These are phyloP conservation scores for Cicer yamashitae DNA, from an alignment of 306 rosid genomes.

Conservation along the genomic window DNA sequence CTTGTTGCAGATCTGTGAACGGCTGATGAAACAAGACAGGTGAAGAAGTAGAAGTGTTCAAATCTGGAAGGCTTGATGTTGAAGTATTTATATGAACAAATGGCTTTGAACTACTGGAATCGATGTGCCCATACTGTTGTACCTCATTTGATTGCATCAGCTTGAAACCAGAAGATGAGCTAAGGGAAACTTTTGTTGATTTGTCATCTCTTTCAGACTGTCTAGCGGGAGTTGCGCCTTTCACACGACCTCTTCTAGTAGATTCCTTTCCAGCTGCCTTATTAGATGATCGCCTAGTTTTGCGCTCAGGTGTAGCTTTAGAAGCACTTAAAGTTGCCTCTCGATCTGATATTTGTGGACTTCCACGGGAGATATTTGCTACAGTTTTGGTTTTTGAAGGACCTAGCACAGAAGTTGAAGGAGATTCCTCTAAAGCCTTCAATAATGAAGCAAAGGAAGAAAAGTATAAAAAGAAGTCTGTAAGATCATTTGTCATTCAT, in stretches of 20 bases:
- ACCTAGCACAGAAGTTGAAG: constrained; percentile 55
- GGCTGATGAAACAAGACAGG: constrained; percentile 87
- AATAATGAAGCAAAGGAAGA: constrained; percentile 37
- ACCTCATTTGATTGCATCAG: constrained; percentile 75
- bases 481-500: constrained; percentile 35
- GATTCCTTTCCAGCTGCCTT: constrained; percentile 74
- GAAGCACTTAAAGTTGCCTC: constrained; percentile 55
- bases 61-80: constrained; percentile 84
- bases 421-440: constrained; percentile 71
- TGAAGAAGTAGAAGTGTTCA: constrained; percentile 78
- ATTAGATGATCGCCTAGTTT: constrained; percentile 66
- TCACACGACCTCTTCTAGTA: constrained; percentile 59
- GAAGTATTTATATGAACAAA: constrained; percentile 64
- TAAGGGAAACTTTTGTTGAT: constrained; percentile 56
- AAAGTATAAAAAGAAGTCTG: not conserved
- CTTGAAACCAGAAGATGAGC: constrained; percentile 75
- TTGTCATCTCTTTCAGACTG: constrained; percentile 68
- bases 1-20: constrained; percentile 94
- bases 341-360: constrained; percentile 55
- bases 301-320: constrained; percentile 74
- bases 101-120: constrained; percentile 65
- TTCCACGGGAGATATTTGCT: constrained; percentile 57
- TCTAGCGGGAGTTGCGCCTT: constrained; percentile 55
- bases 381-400: constrained; percentile 54
- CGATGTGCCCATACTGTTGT: constrained; percentile 70